Base-by-base conservation (phyloP, 2,329 filamentous ascomycete genomes). In the Phialocephala subalpina region DNA sequence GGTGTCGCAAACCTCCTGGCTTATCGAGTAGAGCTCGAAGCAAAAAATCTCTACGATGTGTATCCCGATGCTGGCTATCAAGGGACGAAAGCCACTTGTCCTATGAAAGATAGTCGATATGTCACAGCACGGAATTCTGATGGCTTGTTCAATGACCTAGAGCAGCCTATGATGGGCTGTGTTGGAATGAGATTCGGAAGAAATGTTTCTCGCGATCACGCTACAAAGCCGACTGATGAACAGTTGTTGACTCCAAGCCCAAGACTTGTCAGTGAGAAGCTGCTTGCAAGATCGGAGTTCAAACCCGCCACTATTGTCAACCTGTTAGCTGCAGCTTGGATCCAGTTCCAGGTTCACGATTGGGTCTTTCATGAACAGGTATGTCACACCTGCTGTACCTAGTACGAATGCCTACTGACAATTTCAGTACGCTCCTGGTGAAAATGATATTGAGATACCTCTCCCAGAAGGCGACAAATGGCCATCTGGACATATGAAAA, bases 321-420 rank as follows among this genome's bases (percentile, higher is more conserved):
- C 63, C 22, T 69, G 3, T 36, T 69, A 6, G 67, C 67, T 33
- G 67, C 67, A n/a, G 64, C 67, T 20, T 69, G 67, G 67, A 69
- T 69, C 29, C 67, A 69, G 29, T 69, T 69, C 35, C 67, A 69
- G 22, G 52, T 62, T n/a, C 67, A 69, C 16, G 67, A 67, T 53
- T 66, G 52, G 67, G 61, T 66, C 20, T 58, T 52, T n/a, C 67
- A 69, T 33, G 67, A 69, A 27, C 40, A 49, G 2, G 62, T 64
- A 59, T 27, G 56, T 45, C 20, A 22, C n/a, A 18, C 3, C 18
- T 16, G 16, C 33, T 12, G 18, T 25, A 4, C 36, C 47, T 22
- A 6, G 6, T 22, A 25, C 11, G 7, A 49, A 22, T 11, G 5
- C 12, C 40, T 40, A n/a, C 59, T 65, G 16, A 42, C 29, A 2